Evolutionary conservation across 495 filamentous ascomycete genomes (phyloP), one percentile per base, ranked within the genome.

Genomic region (Penicillium roqueforti): DNA sequence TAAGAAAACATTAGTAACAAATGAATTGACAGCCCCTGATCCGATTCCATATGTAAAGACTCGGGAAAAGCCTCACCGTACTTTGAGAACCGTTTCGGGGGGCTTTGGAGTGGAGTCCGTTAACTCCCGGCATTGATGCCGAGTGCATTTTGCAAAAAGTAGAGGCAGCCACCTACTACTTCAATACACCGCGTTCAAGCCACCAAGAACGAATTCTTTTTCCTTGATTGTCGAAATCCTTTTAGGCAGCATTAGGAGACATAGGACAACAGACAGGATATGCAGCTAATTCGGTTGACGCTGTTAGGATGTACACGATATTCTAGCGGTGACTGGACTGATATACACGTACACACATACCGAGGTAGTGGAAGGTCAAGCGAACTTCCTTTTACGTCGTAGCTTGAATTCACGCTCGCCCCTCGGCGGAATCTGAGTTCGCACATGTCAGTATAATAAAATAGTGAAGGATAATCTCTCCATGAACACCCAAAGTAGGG

Each of bases 41-140:
- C 14, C 0, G 45, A 29, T 43, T 14, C 45, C 42, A 41, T 19
- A 38, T 22, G 31, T 6, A 37, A 26, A 47, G 50, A 47, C 32
- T 32, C 41, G 48, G 51, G 25, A 61, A 53, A 51, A 53, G 57
- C 53, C 57, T 66, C 63, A 66, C 63, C 63, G 63, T 66, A 66
- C 31, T 58, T 64, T 61, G 57, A 41, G 51, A 43, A 43, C 49
- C 49, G 18, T 55, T 48, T 47, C 48, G 48, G 55, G 55, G 48
- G n/a, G 42, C 42, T 44, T 23, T 45, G 55, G 48, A 59, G 60
- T 62, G 56, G 62, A 40, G 14, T 41, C 29, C 20, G 23, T 23
- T 31, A 66, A 57, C 23, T 58, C 60, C 62, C 62, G 62, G 57
- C 54, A 22, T 47, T 51, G 57, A 55, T 63, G 53, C 60, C 63